Conservation (phyloP, 352 stramenopile genomes). For the Bremia lactucae region DNA sequence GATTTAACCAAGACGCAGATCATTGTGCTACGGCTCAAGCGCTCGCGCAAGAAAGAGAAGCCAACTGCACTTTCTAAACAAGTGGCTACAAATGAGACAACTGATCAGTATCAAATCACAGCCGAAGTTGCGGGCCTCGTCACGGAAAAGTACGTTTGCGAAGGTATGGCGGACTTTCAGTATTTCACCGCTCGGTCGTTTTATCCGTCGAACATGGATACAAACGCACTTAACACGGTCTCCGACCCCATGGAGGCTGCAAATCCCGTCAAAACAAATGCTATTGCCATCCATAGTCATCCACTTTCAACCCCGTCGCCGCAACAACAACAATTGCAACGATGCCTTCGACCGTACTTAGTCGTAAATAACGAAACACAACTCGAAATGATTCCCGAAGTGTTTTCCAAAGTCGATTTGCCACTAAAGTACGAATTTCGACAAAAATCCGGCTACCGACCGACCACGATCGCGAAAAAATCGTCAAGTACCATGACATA, state of each 20-base stretch:
- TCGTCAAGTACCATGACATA: constrained; percentile 67
- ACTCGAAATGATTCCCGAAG: constrained; percentile 65
- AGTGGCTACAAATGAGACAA: constrained; percentile 8
- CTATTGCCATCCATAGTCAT: constrained; percentile 18
- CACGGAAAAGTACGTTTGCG: constrained; percentile 72
- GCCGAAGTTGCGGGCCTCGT: constrained; percentile 50
- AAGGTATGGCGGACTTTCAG: constrained; percentile 82
- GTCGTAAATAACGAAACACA: constrained; percentile 34
- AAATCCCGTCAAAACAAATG: constrained; percentile 17
- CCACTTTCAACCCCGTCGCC: constrained; percentile 34
- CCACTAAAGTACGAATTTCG: constrained; percentile 80
- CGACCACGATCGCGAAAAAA: constrained; percentile 45
- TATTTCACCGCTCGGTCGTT: constrained; percentile 64
- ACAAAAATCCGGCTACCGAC: constrained; percentile 62
- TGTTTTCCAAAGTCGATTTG: constrained; percentile 78
- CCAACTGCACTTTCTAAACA: too few relatives aligned
- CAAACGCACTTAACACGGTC: constrained; percentile 18
- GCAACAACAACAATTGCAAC: constrained; percentile 33
- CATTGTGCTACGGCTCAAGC: constrained; percentile 46
- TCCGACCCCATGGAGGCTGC: constrained; percentile 13
- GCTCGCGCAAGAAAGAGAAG: constrained; percentile 21
- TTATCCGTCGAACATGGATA: constrained; percentile 27
- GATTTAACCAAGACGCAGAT: constrained; percentile 77
- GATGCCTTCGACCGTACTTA: constrained; percentile 50
- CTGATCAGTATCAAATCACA: constrained; percentile 15